These are phyloP conservation scores for Pichia scutulata DNA, from an alignment of 805 yeast species.

Conservation along the genomic window DNA sequence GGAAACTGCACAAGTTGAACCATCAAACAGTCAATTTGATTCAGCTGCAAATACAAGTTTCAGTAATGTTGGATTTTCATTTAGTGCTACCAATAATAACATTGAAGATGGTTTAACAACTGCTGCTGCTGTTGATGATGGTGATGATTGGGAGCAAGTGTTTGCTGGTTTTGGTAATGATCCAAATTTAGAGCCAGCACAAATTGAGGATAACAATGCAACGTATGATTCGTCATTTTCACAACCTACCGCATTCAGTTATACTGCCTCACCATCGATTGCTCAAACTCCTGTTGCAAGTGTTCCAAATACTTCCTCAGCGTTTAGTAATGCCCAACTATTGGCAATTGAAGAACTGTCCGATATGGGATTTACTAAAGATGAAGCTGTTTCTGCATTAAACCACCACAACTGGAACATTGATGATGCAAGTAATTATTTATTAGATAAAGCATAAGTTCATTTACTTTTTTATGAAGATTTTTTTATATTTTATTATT, in stretches of 20 bases:
- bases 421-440: slow-evolving; percentile 79
- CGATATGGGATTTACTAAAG: slow-evolving; percentile 81
- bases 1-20: slow-evolving; percentile 26
- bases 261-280: slow-evolving; percentile 3
- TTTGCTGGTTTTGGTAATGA: slow-evolving; percentile 81
- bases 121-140: slow-evolving; percentile 19
- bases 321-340: slow-evolving; percentile 23
- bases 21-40: slow-evolving; percentile 19
- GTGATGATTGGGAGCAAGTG: slow-evolving; percentile 89
- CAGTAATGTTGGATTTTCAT: slow-evolving; percentile 20
- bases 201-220: slow-evolving; percentile 8
- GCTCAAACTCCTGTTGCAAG: background rate
- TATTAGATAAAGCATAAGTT: slow-evolving; percentile 59
- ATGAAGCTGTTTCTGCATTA: slow-evolving; percentile 62
- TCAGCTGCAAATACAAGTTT: background rate
- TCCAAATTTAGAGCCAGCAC: slow-evolving; percentile 19
- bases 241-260: slow-evolving; percentile 15
- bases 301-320: background rate
- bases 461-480: background rate
- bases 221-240: slow-evolving; percentile 10
- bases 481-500: background rate
- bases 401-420: slow-evolving; percentile 64
- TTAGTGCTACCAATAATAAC: slow-evolving; percentile 10
- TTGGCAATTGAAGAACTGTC: slow-evolving; percentile 68
- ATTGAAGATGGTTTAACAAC: slow-evolving; percentile 3